phyloP scores from a whole-genome alignment of 2,329 filamentous ascomycete genomes.

The Cytospora mali region DNA sequence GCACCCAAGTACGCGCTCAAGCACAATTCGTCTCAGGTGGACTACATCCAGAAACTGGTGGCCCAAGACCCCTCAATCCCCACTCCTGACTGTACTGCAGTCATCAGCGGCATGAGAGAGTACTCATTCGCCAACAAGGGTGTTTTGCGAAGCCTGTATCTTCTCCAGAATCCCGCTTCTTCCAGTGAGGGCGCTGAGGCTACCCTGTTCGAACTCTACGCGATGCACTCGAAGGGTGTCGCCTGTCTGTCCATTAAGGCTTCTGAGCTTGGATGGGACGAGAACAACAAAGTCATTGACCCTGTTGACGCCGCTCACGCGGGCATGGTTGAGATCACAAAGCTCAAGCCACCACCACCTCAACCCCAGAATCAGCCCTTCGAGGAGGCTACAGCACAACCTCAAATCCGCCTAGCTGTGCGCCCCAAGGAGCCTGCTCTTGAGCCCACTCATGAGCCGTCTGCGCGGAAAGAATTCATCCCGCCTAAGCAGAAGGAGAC shows the following conservation, averaged over 20 bases:
- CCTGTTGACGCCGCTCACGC: slow-evolving; percentile 75
- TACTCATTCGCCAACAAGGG: slow-evolving; percentile 90
- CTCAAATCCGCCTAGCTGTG: slow-evolving; percentile 40
- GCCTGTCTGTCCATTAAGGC: slow-evolving; percentile 85
- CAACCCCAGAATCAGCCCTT: slow-evolving; percentile 48
- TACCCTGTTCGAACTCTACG: slow-evolving; percentile 89
- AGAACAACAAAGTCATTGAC: slow-evolving; percentile 83
- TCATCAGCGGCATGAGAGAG: slow-evolving; percentile 95
- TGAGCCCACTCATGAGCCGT: slow-evolving; percentile 27
- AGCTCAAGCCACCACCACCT: slow-evolving; percentile 59
- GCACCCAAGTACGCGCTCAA: slow-evolving; percentile 88
- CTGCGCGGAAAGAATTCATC: slow-evolving; percentile 38
- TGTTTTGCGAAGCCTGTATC: slow-evolving; percentile 84
- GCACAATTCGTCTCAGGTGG: slow-evolving; percentile 79
- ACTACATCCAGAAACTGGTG: slow-evolving; percentile 79
- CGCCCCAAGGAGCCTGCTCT: slow-evolving; percentile 35
- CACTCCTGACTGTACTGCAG: slow-evolving; percentile 90
- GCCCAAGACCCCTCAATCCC: slow-evolving; percentile 73
- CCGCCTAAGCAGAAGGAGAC: slow-evolving; percentile 48
- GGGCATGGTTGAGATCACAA: slow-evolving; percentile 74
- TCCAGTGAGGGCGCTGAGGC: slow-evolving; percentile 67
- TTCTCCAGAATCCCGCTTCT: slow-evolving; percentile 73
- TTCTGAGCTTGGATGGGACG: slow-evolving; percentile 87
- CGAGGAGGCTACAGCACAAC: slow-evolving; percentile 31
- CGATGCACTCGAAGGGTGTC: slow-evolving; percentile 97